phyloP scores from a whole-genome alignment of 2,329 filamentous ascomycete species.

The Penicillium sp. region DNA sequence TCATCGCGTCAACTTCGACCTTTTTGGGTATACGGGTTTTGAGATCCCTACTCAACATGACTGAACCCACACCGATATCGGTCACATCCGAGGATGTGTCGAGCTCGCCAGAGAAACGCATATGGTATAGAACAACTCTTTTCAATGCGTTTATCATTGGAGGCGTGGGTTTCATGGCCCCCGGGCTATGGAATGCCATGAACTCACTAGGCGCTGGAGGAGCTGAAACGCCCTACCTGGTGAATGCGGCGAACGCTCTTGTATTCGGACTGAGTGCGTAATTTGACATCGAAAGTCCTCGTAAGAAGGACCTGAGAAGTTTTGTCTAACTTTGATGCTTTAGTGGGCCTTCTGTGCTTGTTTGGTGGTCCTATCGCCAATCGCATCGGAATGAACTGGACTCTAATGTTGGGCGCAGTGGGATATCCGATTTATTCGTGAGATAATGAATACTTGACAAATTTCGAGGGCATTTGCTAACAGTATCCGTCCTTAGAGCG shows the following conservation, averaged over 20 bases:
- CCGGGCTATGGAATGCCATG: conserved; percentile 60
- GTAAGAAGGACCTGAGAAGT: background rate
- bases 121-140: conserved; percentile 57
- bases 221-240: conserved; percentile 56
- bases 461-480: background rate
- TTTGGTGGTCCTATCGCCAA: conserved; percentile 56
- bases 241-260: conserved; percentile 58
- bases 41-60: conserved; percentile 21
- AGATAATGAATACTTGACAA: conserved; percentile 3
- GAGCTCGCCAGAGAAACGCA: conserved; percentile 8
- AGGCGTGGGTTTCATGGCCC: conserved; percentile 54
- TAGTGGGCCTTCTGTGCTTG: conserved; percentile 49
- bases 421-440: conserved; percentile 54
- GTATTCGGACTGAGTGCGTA: conserved; percentile 46
- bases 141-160: conserved; percentile 61
- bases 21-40: no score
- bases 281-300: conserved; percentile 24
- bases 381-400: conserved; percentile 53
- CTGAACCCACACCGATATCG: conserved; percentile 16
- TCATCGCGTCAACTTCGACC: background rate
- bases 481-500: conserved; percentile 29
- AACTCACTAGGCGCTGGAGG: conserved; percentile 59
- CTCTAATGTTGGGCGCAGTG: conserved; percentile 47
- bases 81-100: conserved; percentile 13
- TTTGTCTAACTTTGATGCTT: conserved; percentile 25